These are phyloP conservation scores for Acorus gramineus DNA, from an alignment of 106 monocot species.

Conservation along the genomic window DNA sequence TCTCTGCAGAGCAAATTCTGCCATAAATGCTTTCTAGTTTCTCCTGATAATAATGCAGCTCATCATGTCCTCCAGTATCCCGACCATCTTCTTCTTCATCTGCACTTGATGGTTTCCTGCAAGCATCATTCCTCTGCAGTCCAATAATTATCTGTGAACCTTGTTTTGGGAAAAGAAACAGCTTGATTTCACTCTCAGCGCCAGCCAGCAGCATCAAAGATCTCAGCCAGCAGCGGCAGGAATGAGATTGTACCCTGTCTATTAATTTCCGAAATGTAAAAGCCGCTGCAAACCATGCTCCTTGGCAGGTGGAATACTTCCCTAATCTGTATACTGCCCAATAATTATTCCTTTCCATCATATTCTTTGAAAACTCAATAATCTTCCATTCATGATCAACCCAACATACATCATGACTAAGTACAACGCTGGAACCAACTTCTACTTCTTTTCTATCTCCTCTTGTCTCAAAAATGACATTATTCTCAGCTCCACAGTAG, in stretches of 20 bases:
- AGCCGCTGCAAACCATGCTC: constrained; percentile 75
- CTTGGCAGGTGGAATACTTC: constrained; percentile 43
- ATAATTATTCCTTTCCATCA: constrained; percentile 33
- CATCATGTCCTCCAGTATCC: constrained; percentile 3
- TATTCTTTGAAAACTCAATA: constrained; percentile 44
- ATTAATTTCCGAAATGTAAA: constrained; percentile 69
- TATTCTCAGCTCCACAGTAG: neutral
- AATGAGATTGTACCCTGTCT: constrained; percentile 28
- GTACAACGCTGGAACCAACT: neutral
- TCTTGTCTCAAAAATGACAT: neutral
- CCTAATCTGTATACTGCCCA: constrained; percentile 74
- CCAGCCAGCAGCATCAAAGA: constrained; percentile 61
- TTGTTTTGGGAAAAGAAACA: constrained; percentile 54
- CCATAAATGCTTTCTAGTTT: constrained; percentile 36
- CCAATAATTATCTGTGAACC: constrained; percentile 37
- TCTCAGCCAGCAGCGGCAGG: constrained; percentile 47
- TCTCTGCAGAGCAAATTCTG: constrained; percentile 48
- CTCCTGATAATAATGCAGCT: constrained; percentile 22
- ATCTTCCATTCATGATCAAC: constrained; percentile 32
- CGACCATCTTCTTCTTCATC: constrained; percentile 13
- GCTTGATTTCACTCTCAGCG: constrained; percentile 79
- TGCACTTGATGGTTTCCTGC: constrained; percentile 13
- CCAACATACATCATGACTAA: constrained; percentile 14
- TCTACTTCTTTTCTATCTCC: constrained; percentile 9
- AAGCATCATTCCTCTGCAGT: constrained; percentile 24